Evolutionary conservation across 768 basidiomycete species (phyloP).

Genomic region (Podaxis sp.): DNA sequence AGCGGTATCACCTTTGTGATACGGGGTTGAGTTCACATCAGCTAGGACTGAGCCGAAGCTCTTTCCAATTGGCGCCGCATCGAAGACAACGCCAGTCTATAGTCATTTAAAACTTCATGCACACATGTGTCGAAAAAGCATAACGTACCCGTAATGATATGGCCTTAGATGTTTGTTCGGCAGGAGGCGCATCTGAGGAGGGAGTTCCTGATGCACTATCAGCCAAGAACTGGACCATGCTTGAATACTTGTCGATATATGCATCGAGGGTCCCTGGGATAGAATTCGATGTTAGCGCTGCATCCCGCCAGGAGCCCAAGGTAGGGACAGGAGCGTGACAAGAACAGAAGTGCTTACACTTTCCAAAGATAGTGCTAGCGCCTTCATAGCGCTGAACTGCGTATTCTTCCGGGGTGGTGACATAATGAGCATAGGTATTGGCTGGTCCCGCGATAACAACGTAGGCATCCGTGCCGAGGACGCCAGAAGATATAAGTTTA

Average conservation of each 20-base stretch:
- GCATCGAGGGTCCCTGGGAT: constrained; percentile 69
- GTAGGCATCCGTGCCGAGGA: constrained; percentile 66
- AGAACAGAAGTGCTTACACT: constrained; percentile 43
- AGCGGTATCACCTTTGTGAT: constrained; percentile 58
- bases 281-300: neutral
- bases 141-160: constrained; percentile 62
- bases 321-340: neutral
- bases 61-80: constrained; percentile 53
- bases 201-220: constrained; percentile 47
- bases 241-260: constrained; percentile 73
- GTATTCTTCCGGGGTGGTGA: constrained; percentile 74
- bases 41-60: constrained; percentile 60
- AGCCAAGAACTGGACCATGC: constrained; percentile 61
- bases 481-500: constrained; percentile 57
- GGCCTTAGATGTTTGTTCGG: constrained; percentile 60
- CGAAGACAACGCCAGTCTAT: constrained; percentile 62
- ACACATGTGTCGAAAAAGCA: neutral
- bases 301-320: neutral
- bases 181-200: constrained; percentile 61
- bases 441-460: constrained; percentile 82
- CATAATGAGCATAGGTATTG: constrained; percentile 76
- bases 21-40: constrained; percentile 51
- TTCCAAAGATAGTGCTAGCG: constrained; percentile 76
- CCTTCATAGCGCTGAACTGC: constrained; percentile 77
- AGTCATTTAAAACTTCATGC: neutral